Percentiles rank a stretch among this genome's conserved stretches.
These are phyloP conservation scores for Chlamydomonas sp. DNA, from an alignment of 139 green algal genomes.

Conservation along the genomic window DNA sequence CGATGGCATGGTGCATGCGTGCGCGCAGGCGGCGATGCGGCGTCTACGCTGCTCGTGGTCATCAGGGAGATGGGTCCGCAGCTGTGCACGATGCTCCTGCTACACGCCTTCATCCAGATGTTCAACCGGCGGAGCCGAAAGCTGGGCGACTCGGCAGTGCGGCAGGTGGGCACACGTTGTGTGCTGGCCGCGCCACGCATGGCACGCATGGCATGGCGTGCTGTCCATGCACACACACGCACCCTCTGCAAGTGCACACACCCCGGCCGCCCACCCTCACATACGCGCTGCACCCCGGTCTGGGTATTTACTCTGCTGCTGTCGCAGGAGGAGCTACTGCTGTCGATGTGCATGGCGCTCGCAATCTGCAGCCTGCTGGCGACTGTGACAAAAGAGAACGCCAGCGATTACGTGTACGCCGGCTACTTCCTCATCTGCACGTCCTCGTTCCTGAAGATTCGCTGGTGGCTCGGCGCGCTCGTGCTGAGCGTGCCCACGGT, in stretches of 20 bases:
- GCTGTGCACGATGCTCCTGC: conserved; percentile 57
- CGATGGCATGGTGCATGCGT: too few species aligned
- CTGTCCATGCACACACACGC: too few species aligned
- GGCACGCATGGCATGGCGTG: too few species aligned
- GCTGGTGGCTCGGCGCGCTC: conserved; percentile 52
- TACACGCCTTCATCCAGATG: conserved; percentile 49
- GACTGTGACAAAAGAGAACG: conserved; percentile 36
- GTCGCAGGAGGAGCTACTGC: conserved; percentile 69
- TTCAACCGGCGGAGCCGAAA: conserved; percentile 47
- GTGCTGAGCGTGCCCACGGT: conserved; percentile 36
- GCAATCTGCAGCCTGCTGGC: conserved; percentile 58
- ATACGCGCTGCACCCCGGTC: too few species aligned
- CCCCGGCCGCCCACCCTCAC: too few species aligned
- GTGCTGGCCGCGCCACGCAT: too few species aligned
- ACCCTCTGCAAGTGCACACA: too few species aligned
- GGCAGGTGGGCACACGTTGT: conserved; percentile 49
- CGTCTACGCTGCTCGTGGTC: neutral
- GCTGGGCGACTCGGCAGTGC: conserved; percentile 33
- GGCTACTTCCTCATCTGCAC: conserved; percentile 75
- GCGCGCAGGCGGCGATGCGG: too few species aligned
- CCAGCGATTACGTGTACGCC: conserved; percentile 58
- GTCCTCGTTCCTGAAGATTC: conserved; percentile 62
- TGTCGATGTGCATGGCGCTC: conserved; percentile 46
- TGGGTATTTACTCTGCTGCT: neutral
- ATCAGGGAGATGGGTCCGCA: conserved; percentile 40